phyloP scores from a whole-genome alignment of 164 flowering plant genomes.

The Liquidambar formosana region DNA sequence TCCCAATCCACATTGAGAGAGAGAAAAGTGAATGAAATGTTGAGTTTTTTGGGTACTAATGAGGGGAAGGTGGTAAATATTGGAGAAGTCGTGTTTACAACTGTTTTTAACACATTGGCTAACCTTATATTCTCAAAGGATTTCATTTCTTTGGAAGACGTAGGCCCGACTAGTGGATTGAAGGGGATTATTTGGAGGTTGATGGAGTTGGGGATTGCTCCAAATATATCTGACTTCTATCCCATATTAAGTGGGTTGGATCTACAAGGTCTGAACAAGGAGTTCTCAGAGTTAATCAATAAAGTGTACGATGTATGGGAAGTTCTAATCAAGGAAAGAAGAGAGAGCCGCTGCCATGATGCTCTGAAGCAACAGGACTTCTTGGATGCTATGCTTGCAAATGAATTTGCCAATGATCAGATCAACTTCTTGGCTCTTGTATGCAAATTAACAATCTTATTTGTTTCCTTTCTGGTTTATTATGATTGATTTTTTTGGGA shows the following conservation, averaged over 20 bases:
- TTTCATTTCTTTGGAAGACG: background rate
- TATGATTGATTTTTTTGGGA: background rate
- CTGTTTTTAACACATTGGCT: background rate
- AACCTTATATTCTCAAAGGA: background rate
- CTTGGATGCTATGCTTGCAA: conserved; percentile 2
- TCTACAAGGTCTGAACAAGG: conserved; percentile 14
- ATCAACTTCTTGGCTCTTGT: conserved; percentile 29
- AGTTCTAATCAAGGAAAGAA: conserved; percentile 15
- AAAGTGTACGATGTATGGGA: conserved; percentile 3
- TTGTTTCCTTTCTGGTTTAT: too few relatives aligned
- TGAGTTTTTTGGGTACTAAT: background rate
- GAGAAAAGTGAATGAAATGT: conserved; percentile 9
- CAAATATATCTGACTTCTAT: conserved; percentile 16
- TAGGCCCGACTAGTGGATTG: background rate
- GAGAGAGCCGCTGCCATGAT: background rate
- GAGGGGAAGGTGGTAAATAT: conserved; percentile 5
- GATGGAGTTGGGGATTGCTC: background rate
- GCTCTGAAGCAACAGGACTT: background rate
- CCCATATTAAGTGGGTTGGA: conserved; percentile 14
- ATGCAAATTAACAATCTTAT: background rate
- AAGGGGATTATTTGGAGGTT: background rate
- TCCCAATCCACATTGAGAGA: background rate
- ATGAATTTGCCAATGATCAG: conserved; percentile 16
- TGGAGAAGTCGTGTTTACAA: background rate
- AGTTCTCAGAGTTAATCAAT: background rate